These are phyloP conservation scores for Hortiboletus campestris DNA, from an alignment of 768 basidiomycete species.

Conservation along the genomic window DNA sequence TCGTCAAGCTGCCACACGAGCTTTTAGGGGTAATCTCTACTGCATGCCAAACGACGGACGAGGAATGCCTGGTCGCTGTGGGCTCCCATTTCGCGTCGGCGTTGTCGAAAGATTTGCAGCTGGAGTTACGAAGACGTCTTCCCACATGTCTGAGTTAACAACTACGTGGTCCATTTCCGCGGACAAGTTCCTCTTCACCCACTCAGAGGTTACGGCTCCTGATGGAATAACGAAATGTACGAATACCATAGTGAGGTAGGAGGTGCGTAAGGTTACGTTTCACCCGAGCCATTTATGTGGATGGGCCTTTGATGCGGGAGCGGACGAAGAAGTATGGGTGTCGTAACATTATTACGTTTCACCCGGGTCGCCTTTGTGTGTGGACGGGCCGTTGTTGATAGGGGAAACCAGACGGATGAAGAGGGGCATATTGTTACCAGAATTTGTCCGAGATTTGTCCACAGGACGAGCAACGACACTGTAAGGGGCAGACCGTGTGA, in stretches of 20 bases:
- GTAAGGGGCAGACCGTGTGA: conserved; percentile 9
- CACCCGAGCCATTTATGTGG: conserved; percentile 1
- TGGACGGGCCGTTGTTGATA: conserved; percentile 8
- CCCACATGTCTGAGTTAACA: conserved; percentile 25
- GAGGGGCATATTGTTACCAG: conserved; percentile 63
- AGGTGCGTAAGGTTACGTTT: conserved; percentile 19
- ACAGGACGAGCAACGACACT: conserved; percentile 58
- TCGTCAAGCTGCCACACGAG: not conserved
- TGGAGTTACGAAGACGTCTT: conserved; percentile 6
- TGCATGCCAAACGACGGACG: not conserved
- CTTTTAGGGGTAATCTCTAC: conserved; percentile 8
- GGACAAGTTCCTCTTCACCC: conserved; percentile 14
- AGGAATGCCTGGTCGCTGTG: not conserved
- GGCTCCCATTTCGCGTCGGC: not conserved
- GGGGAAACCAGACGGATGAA: conserved; percentile 37
- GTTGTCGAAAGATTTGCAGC: not conserved
- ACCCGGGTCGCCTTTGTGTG: conserved; percentile 5
- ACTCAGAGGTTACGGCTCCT: conserved; percentile 13
- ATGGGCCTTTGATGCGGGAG: conserved; percentile 4
- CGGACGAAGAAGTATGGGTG: conserved; percentile 29
- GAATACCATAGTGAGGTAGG: conserved; percentile 9
- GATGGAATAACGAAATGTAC: conserved; percentile 19
- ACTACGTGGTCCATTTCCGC: conserved; percentile 23
- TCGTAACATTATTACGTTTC: conserved; percentile 4
- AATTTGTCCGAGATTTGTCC: conserved; percentile 50